These are phyloP conservation scores for Vitis labrusca DNA, from an alignment of 164 flowering plant species.

Conservation along the genomic window DNA sequence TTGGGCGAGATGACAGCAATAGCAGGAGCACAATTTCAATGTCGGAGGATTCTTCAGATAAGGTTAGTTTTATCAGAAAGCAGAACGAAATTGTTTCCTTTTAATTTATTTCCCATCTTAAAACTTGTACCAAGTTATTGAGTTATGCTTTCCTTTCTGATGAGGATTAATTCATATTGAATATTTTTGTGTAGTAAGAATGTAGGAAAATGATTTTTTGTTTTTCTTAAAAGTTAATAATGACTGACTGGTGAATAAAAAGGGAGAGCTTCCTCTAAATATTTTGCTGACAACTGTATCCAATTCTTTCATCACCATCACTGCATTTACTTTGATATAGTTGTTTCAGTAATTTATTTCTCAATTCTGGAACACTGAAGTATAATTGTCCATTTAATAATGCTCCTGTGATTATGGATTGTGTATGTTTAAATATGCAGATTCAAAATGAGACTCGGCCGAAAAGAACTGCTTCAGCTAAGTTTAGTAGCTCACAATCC, in stretches of 20 bases:
- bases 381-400: background rate
- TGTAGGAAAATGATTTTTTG: too few relatives aligned
- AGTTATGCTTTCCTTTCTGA: background rate
- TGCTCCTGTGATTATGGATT: background rate
- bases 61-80: constrained; percentile 35
- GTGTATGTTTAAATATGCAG: constrained; percentile 29
- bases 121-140: background rate
- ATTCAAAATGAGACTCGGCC: constrained; percentile 36
- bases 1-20: constrained; percentile 85
- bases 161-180: too few relatives aligned
- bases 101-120: background rate
- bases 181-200: too few relatives aligned
- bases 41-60: constrained; percentile 53
- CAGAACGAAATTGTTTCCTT: background rate
- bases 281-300: too few relatives aligned
- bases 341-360: too few relatives aligned
- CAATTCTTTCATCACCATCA: too few relatives aligned
- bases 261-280: too few relatives aligned
- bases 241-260: too few relatives aligned
- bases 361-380: too few relatives aligned
- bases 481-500: constrained; percentile 49
- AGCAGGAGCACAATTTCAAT: constrained; percentile 59
- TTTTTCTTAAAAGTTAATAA: too few relatives aligned
- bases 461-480: constrained; percentile 37
- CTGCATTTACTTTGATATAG: too few relatives aligned